Percentiles rank a stretch among this genome's conserved stretches.
phyloP scores from a whole-genome alignment of 148 eudicot species.

The Heliosperma pusillum region DNA sequence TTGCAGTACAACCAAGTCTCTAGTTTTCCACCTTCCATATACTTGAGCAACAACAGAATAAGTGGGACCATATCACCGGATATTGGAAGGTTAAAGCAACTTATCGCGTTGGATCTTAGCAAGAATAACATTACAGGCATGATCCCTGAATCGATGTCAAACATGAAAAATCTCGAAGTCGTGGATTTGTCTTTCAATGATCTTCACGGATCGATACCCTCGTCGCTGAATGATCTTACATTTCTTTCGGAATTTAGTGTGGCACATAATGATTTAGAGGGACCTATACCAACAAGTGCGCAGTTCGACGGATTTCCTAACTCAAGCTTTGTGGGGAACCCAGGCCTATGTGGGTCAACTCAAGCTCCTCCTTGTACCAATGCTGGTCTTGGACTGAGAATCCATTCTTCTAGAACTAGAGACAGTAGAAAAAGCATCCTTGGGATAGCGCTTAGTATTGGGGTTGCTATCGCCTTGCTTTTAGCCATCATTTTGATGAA shows the following conservation, averaged over 20 bases:
- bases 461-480: constrained; percentile 55
- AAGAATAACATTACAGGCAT: constrained; percentile 58
- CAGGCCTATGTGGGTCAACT: constrained; percentile 66
- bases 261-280: constrained; percentile 68
- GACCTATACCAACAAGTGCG: constrained; percentile 58
- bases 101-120: constrained; percentile 81
- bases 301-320: constrained; percentile 74
- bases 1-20: constrained; percentile 77
- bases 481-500: constrained; percentile 47
- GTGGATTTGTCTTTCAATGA: constrained; percentile 68
- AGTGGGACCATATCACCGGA: constrained; percentile 61
- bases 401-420: constrained; percentile 23
- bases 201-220: constrained; percentile 67
- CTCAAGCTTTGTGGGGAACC: constrained; percentile 78
- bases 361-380: constrained; percentile 46
- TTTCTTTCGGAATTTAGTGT: constrained; percentile 80
- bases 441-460: constrained; percentile 61
- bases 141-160: constrained; percentile 66
- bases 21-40: constrained; percentile 84
- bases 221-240: constrained; percentile 58
- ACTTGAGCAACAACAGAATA: constrained; percentile 56
- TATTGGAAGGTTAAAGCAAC: constrained; percentile 65
- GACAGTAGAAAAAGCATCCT: constrained; percentile 41
- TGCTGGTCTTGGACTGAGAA: constrained; percentile 18
- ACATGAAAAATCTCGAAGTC: constrained; percentile 60